A percentile compares a stretch with the other conserved stretches of the same genome.
Conservation (phyloP, 306 rosid genomes). For the Ziziphus jujuba region DNA sequence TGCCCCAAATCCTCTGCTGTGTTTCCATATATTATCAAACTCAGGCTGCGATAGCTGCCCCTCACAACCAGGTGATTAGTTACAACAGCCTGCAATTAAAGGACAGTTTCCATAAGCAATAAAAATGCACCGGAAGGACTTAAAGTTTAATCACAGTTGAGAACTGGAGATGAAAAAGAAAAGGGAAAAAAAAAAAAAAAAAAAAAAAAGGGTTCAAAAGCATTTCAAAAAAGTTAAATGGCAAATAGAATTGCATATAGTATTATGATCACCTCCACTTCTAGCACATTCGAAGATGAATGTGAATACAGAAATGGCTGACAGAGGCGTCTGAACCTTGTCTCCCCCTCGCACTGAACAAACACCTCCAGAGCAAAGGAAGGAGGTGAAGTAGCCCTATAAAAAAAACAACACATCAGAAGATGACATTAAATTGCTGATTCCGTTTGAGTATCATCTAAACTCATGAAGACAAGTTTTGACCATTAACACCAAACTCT, state of each 20-base stretch:
- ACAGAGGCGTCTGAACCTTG: slow-evolving; percentile 97
- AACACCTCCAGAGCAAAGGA: slow-evolving; percentile 96
- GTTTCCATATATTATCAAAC: slow-evolving; percentile 90
- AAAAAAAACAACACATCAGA: slow-evolving; percentile 25
- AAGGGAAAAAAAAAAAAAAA: not conserved
- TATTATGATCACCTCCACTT: slow-evolving; percentile 78
- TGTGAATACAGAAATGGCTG: slow-evolving; percentile 97
- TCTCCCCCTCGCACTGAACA: slow-evolving; percentile 98
- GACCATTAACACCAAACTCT: not conserved
- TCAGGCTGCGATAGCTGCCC: slow-evolving; percentile 96
- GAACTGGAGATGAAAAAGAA: not conserved
- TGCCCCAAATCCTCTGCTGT: slow-evolving; percentile 98
- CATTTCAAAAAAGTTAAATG: no score
- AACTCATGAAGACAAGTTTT: not conserved
- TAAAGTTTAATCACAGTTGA: slow-evolving; percentile 12
- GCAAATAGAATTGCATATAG: slow-evolving; percentile 1
- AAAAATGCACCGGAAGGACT: slow-evolving; percentile 10
- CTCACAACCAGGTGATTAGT: slow-evolving; percentile 94
- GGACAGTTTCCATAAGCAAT: slow-evolving; percentile 16
- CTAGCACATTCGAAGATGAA: slow-evolving; percentile 93
- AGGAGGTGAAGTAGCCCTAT: slow-evolving; percentile 96
- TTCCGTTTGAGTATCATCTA: slow-evolving; percentile 16
- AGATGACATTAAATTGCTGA: slow-evolving; percentile 7
- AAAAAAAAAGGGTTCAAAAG: slow-evolving; percentile 21
- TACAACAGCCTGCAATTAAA: slow-evolving; percentile 77